These are phyloP conservation scores for Ambrosiella beaveri DNA, from an alignment of 2,329 filamentous ascomycete genomes.

Conservation along the genomic window DNA sequence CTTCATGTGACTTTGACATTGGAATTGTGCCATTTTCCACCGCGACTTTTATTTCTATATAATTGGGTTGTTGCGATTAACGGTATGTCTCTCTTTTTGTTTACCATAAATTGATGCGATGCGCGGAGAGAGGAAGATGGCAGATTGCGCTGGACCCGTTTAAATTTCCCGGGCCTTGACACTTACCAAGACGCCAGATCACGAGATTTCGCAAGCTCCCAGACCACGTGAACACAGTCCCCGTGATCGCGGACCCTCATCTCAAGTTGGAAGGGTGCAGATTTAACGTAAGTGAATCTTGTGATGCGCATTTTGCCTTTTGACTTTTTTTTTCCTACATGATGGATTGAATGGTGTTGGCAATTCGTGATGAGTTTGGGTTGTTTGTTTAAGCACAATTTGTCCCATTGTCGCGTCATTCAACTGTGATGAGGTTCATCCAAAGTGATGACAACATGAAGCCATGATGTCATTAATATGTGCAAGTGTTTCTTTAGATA, in stretches of 20 bases:
- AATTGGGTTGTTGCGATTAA: not conserved
- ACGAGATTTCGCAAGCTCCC: constrained; percentile 26
- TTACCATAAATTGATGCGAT: too few species aligned
- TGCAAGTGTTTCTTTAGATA: too few species aligned
- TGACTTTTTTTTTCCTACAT: not conserved
- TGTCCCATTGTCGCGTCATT: too few species aligned
- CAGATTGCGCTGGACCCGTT: not conserved
- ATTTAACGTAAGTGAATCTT: not conserved
- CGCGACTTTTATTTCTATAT: too few species aligned
- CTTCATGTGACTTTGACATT: not conserved
- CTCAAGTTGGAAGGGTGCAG: not conserved
- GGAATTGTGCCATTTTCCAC: not conserved
- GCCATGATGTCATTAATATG: too few species aligned
- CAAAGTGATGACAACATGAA: too few species aligned
- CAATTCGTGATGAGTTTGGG: too few species aligned
- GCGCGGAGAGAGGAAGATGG: too few species aligned
- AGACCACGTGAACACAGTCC: constrained; percentile 28
- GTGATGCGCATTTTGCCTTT: not conserved
- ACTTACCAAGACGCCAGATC: constrained; percentile 24
- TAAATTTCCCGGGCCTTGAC: not conserved
- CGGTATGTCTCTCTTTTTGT: not conserved
- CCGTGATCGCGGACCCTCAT: constrained; percentile 22
- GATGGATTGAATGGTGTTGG: too few species aligned
- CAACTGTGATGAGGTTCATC: too few species aligned
- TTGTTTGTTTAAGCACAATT: too few species aligned